Base-by-base conservation (phyloP, 2,329 filamentous ascomycete genomes). In the Epichloe aotearoae region DNA sequence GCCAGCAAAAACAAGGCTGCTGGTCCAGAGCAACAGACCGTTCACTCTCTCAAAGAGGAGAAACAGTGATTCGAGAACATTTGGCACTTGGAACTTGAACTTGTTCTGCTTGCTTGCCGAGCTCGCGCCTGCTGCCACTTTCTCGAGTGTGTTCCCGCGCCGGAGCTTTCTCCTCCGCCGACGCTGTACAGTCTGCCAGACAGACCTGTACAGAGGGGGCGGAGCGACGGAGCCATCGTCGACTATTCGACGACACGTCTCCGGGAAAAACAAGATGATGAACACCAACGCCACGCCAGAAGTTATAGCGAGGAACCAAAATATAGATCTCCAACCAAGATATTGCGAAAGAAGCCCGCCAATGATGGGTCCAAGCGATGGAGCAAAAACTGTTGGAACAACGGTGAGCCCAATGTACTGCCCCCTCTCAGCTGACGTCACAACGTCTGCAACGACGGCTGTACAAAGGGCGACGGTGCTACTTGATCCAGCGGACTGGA, bases 381-480 rank as follows among this genome's bases (percentile, higher is more conserved):
- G 72, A 0, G 66, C 74, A 1, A 83, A 59, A 0, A 80, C 69
- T 0, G 65, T 61, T 2, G 71, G 75, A 19, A 71, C 63, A 19
- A 69, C 70, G 23, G 71, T 76, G 56, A 73, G 72, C 40, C 73
- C 79, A 49, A 84, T 72, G 56, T 80, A 80, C 38, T 72, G 67
- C 2, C 80, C 80, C 52, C 83, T 68, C 59, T 87, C 82, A 0
- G 74, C 74, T 2, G 75, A 75, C 0, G 80, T 83, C 11, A 77
- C 70, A 6, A 84, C 69, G 59, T 88, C 84, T 0, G 78, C 78
- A 1, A 86, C 73, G 0, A 86, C 75, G 0, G 76, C 82, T 30
- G 64, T 65, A 30, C 67, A 69, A 3, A 87, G 66, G 0, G 82
- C 75, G 4, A 84, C 69, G 0, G 80, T 83, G 2, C 75, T 75